Percentiles rank a stretch among this genome's conserved stretches.
Conservation (phyloP, 2,329 filamentous ascomycete genomes). For the Hypoxylon rubiginosum region DNA sequence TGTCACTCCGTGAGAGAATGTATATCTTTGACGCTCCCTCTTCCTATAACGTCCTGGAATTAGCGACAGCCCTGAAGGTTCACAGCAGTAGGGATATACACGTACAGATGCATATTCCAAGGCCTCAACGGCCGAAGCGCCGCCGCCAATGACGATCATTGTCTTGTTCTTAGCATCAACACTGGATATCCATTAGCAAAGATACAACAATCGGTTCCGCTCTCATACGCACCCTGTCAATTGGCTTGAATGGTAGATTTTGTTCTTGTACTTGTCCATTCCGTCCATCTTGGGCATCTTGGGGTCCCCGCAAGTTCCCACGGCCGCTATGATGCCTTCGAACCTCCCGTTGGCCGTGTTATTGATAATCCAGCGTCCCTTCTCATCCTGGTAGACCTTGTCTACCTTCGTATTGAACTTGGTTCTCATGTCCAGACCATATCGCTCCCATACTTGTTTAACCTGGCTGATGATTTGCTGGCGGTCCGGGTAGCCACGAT, state of each 20-base stretch:
- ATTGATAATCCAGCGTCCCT: slow-evolving; percentile 84
- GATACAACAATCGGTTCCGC: neutral
- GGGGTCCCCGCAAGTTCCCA: slow-evolving; percentile 84
- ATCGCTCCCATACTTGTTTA: slow-evolving; percentile 78
- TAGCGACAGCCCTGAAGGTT: neutral
- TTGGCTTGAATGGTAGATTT: slow-evolving; percentile 80
- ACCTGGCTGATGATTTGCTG: slow-evolving; percentile 82
- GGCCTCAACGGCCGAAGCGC: slow-evolving; percentile 85
- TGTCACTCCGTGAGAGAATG: slow-evolving; percentile 82
- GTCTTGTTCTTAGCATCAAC: slow-evolving; percentile 80
- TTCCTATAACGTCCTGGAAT: slow-evolving; percentile 47
- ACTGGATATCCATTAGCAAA: slow-evolving; percentile 54
- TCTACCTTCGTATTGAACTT: slow-evolving; percentile 78
- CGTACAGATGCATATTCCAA: slow-evolving; percentile 77
- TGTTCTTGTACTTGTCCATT: slow-evolving; percentile 79
- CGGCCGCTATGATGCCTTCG: slow-evolving; percentile 81
- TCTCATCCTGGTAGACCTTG: slow-evolving; percentile 75
- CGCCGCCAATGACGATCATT: slow-evolving; percentile 81
- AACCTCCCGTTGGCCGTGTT: slow-evolving; percentile 77
- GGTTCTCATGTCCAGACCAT: slow-evolving; percentile 78
- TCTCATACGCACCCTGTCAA: slow-evolving; percentile 68
- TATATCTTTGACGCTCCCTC: slow-evolving; percentile 76
- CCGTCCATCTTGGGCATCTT: slow-evolving; percentile 79
- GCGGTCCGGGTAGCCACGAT: slow-evolving; percentile 81
- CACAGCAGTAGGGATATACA: neutral